Evolutionary conservation across 768 basidiomycete genomes (phyloP).

Genomic region (Botryobasidium botryosum): DNA sequence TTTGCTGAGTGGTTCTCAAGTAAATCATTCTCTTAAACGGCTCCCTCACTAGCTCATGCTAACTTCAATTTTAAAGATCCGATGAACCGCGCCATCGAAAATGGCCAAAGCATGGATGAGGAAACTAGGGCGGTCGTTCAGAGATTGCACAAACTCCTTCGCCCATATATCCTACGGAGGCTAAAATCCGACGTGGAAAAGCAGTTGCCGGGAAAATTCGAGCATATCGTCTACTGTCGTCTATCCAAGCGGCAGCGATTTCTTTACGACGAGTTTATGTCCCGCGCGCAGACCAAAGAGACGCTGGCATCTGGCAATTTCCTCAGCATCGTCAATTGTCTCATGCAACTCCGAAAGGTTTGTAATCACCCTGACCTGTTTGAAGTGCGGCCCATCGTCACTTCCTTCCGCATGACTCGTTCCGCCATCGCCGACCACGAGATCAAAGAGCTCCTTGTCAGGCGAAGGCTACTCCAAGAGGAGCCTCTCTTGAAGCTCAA

Average conservation of each 20-base stretch:
- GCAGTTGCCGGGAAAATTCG: conserved; percentile 47
- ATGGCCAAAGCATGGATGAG: conserved; percentile 55
- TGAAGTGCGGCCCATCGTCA: conserved; percentile 25
- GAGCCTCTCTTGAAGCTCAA: conserved; percentile 11
- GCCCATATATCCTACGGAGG: conserved; percentile 24
- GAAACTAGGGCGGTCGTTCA: conserved; percentile 71
- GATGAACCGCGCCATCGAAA: conserved; percentile 84
- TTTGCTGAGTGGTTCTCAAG: conserved; percentile 96
- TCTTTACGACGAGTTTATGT: conserved; percentile 93
- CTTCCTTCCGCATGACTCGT: conserved; percentile 25
- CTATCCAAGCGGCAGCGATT: conserved; percentile 88
- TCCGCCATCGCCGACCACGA: conserved; percentile 21
- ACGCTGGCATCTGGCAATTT: conserved; percentile 61
- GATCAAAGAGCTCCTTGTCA: conserved; percentile 21
- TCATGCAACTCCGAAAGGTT: conserved; percentile 27
- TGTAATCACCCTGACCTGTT: conserved; percentile 27
- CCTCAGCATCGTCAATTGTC: conserved; percentile 27
- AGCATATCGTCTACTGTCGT: conserved; percentile 76
- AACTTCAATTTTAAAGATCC: conserved; percentile 39
- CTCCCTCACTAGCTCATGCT: conserved; percentile 8
- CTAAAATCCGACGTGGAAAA: conserved; percentile 25
- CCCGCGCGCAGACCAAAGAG: conserved; percentile 63
- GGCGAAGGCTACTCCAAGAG: conserved; percentile 17
- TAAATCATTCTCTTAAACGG: conserved; percentile 36
- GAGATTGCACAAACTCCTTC: conserved; percentile 39